Conservation (phyloP, 1,284 basidiomycete species). For the Mixia osmundae region DNA sequence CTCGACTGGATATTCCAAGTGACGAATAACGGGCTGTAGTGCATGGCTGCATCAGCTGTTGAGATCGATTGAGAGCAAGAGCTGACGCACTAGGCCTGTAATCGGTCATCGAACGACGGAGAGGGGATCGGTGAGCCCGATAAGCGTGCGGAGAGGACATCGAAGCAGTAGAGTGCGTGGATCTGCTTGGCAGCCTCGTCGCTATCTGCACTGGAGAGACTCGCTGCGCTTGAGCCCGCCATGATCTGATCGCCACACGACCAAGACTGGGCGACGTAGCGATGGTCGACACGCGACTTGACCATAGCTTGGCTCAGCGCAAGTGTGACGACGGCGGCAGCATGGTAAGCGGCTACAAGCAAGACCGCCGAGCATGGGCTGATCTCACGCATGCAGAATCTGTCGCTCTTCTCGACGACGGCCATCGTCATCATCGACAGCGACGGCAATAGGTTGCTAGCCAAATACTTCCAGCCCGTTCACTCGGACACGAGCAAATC, state of each 20-base stretch:
- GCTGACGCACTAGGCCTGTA: conserved; percentile 13
- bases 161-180: conserved; percentile 30
- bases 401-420: conserved; percentile 61
- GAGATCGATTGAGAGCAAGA: background rate
- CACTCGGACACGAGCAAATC: conserved; percentile 24
- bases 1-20: conserved; percentile 61
- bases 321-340: too few species aligned
- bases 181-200: too few species aligned
- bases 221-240: too few species aligned
- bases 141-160: conserved; percentile 25
- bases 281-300: too few species aligned
- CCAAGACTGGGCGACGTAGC: too few species aligned
- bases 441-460: conserved; percentile 78
- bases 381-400: too few species aligned
- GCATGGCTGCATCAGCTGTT: background rate
- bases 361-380: too few species aligned
- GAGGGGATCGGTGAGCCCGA: conserved; percentile 11
- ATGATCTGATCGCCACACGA: too few species aligned
- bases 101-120: conserved; percentile 10
- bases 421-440: conserved; percentile 80
- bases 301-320: too few species aligned
- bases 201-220: too few species aligned
- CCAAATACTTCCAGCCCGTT: conserved; percentile 77
- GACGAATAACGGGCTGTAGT: conserved; percentile 65
- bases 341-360: too few species aligned